Percentiles rank a stretch among this genome's conserved stretches.
Conservation (phyloP, 2,329 filamentous ascomycete genomes). For the Aspergillus nomiae region DNA sequence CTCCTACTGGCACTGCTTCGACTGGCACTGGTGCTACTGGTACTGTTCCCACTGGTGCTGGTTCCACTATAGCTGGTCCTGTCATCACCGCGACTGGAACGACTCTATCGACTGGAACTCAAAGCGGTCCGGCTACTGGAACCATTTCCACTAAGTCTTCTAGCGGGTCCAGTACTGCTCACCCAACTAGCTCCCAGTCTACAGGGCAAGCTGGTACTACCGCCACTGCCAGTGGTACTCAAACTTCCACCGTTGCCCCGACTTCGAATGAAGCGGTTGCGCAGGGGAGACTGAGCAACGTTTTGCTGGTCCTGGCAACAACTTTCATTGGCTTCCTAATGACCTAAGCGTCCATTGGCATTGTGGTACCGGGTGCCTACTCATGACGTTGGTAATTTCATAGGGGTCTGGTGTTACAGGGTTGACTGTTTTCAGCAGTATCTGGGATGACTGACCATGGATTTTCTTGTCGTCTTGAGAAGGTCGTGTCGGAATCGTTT, state of each 20-base stretch:
- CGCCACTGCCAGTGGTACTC: constrained; percentile 7
- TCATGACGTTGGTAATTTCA: neutral
- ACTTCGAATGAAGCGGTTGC: constrained; percentile 22
- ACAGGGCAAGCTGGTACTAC: neutral
- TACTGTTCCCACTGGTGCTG: neutral
- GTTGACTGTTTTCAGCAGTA: constrained; percentile 1
- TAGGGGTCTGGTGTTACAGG: neutral
- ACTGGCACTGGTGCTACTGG: neutral
- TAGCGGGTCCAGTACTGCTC: neutral
- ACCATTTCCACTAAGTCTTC: neutral
- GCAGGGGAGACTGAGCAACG: neutral
- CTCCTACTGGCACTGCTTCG: neutral
- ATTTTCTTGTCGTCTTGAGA: constrained; percentile 2
- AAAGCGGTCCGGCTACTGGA: neutral
- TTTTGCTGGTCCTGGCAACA: constrained; percentile 8
- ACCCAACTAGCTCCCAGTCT: neutral
- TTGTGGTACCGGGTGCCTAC: neutral
- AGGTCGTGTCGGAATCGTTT: neutral
- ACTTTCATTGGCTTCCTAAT: constrained; percentile 7
- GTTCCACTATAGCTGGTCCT: constrained; percentile 6
- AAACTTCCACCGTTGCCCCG: constrained; percentile 14
- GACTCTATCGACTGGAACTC: neutral
- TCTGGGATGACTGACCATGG: constrained; percentile 10
- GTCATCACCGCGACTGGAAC: neutral
- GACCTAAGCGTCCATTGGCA: neutral